Base-by-base conservation (phyloP, 164 flowering plant genomes). In the Berberis vulgaris region DNA sequence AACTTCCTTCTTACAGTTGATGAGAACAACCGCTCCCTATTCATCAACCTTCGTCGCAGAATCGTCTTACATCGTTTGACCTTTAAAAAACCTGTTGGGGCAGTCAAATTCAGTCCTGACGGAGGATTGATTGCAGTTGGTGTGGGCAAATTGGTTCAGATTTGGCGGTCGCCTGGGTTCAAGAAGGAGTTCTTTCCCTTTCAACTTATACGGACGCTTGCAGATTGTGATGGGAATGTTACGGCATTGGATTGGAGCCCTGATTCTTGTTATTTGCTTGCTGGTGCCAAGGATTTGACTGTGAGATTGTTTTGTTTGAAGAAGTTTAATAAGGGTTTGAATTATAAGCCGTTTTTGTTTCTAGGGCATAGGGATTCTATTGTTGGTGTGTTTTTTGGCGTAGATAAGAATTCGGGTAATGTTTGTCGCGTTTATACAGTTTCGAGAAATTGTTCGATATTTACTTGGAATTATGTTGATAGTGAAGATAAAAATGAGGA, bases 131-230 rank as follows among this genome's bases (percentile, higher is more conserved):
- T 95, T 5, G 99, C 99, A 1, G 82, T 95, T 2, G 97, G 77
- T 2, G 66, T 80, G 1, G 97, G 99, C 2, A 88, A 87, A 64
- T 75, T 86, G 60, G 63, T 91, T 1, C 94, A 95, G 70, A 81
- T 95, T 12, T 95, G 97, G 97, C 74, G 86, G 8, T 83, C 94
- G 0, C 99, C 99, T 0, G 97, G 87, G 3, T 95, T 91, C 64
- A 78, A 70, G 49, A 85, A 79, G 71, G 96, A 86, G 65, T 83
- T 88, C 54, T 95, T 89, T 49, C 88, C 94, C 2, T 95, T 95
- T 59, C 86, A 91, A 65, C 60, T 87, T 66, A 71, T 89, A 43
- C 71, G 83, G 65, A 89, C 93, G 2, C 81, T 87, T 59, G 80
- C 93, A 1, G 89, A 86, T 62, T 89, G 78, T 55, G 73, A 81